A percentile compares a stretch with the other conserved stretches of the same genome.
phyloP scores from a whole-genome alignment of 2,329 filamentous ascomycete genomes.

The Verticillium longisporum region DNA sequence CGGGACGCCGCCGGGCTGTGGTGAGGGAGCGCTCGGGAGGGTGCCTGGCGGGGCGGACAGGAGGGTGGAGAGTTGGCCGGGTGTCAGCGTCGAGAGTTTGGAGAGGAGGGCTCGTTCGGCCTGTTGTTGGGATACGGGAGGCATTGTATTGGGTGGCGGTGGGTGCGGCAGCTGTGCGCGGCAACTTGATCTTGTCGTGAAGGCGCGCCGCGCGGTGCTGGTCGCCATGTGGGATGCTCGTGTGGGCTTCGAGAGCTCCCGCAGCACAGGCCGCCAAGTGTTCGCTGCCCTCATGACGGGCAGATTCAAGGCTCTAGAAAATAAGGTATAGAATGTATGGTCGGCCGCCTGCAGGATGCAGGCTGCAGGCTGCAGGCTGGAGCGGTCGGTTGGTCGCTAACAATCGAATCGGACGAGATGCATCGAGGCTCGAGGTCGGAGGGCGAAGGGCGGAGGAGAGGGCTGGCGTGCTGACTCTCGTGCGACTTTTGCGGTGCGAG shows the following conservation, averaged over 20 bases:
- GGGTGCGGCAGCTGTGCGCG: slow-evolving; percentile 1
- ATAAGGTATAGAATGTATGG: not conserved
- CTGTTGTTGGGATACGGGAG: not conserved
- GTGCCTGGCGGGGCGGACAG: slow-evolving; percentile 4
- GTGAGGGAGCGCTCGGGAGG: not conserved
- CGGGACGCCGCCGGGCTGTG: not conserved
- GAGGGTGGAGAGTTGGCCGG: slow-evolving; percentile 11
- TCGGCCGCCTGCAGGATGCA: not conserved
- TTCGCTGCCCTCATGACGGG: not conserved
- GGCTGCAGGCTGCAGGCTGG: not conserved
- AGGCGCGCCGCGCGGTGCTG: not conserved
- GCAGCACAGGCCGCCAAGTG: slow-evolving; percentile 4
- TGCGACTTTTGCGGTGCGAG: too few species aligned
- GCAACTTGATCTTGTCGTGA: slow-evolving; percentile 3
- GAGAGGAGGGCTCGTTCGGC: slow-evolving; percentile 5
- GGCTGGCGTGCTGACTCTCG: too few species aligned
- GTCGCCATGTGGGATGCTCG: not conserved
- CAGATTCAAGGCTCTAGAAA: not conserved
- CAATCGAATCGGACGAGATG: not conserved
- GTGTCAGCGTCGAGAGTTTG: slow-evolving; percentile 11
- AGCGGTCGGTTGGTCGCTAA: not conserved
- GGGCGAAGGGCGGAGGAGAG: too few species aligned
- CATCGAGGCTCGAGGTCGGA: not conserved
- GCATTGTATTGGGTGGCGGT: not conserved
- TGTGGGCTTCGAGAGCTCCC: slow-evolving; percentile 3